Conservation (phyloP, 345 rosid genomes). For the Lepidium aucheri region DNA sequence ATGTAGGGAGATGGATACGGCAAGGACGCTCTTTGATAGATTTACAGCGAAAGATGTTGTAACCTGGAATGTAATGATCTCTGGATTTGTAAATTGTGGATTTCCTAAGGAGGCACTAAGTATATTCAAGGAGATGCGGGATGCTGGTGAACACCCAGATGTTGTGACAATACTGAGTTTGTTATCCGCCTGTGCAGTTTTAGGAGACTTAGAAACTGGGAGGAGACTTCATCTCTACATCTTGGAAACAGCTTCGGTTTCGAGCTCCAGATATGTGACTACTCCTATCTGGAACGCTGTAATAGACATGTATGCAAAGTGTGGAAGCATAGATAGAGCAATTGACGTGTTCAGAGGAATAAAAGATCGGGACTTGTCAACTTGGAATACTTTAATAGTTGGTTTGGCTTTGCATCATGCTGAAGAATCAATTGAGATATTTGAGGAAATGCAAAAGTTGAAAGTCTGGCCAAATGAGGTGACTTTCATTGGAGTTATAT, state of each 20-base stretch:
- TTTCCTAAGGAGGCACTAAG: slow-evolving; percentile 33
- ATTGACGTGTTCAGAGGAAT: slow-evolving; percentile 44
- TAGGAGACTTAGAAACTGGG: slow-evolving; percentile 55
- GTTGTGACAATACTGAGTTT: slow-evolving; percentile 57
- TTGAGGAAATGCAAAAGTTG: slow-evolving; percentile 44
- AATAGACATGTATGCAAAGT: slow-evolving; percentile 65
- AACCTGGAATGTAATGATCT: slow-evolving; percentile 71
- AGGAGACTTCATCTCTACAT: slow-evolving; percentile 41
- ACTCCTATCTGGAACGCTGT: slow-evolving; percentile 52
- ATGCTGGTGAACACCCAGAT: slow-evolving; percentile 51
- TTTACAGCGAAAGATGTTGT: slow-evolving; percentile 56
- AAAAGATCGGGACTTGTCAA: slow-evolving; percentile 45
- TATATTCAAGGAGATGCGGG: slow-evolving; percentile 67
- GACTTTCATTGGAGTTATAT: slow-evolving; percentile 55
- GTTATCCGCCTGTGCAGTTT: slow-evolving; percentile 54
- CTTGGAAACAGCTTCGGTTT: slow-evolving; percentile 24
- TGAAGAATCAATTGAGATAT: slow-evolving; percentile 38
- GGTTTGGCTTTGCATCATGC: slow-evolving; percentile 62
- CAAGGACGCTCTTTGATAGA: slow-evolving; percentile 51
- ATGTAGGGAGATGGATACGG: slow-evolving; percentile 44
- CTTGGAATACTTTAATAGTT: slow-evolving; percentile 59
- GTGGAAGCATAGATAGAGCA: slow-evolving; percentile 52
- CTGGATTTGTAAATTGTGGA: slow-evolving; percentile 47
- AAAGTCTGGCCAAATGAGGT: slow-evolving; percentile 53
- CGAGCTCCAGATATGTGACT: slow-evolving; percentile 11